Base-by-base conservation (phyloP, 805 yeast species). In the Zygotorulaspora danielsina region DNA sequence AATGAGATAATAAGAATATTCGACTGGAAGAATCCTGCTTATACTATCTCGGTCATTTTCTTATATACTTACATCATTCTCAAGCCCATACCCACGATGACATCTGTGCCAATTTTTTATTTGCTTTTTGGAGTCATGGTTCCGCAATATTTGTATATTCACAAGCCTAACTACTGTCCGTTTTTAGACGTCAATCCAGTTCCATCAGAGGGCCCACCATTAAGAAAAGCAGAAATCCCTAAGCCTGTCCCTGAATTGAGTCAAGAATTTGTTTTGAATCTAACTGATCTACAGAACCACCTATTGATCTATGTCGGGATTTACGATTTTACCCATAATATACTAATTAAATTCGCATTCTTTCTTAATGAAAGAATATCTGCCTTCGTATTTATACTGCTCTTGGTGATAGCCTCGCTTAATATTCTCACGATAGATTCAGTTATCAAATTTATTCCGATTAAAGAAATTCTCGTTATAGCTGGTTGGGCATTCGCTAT, bases 261-360 rank as follows among this genome's bases (percentile, higher is more conserved):
- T 21, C 69, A 84, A 39, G 95, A 87, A 56, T 87, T 86, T 55
- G 61, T 81, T 15, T 56, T 86, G 41, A 87, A 87, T 56, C 66
- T 84, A 51, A 84, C 94, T 1, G 96, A 87, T 64, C 66, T 86
- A 42, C 96, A 87, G 55, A 87, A 87, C 56, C 81, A 79, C 53
- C 80, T 84, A 85, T 55, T 79, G 20, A 53, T 79, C 10, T 85
- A 81, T 57, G 79, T 82, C 7, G 58, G 65, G 9, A 62, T 69
- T 0, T 86, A 79, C 71, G 90, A 87, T 61, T 69, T 70, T 16
- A 36, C 76, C 4, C 65, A 70, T 15, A 61, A 67, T 49, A 40
- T 75, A 30, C 66, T 83, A 21, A 63, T 66, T 15, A 77, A 74
- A 41, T 78, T 79, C 57, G 75, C 82, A 1, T 80, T 72, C 53